Percentiles rank a stretch among this genome's conserved stretches.
Conservation (phyloP, 2,329 filamentous ascomycete genomes). For the Thelonectria discophora region DNA sequence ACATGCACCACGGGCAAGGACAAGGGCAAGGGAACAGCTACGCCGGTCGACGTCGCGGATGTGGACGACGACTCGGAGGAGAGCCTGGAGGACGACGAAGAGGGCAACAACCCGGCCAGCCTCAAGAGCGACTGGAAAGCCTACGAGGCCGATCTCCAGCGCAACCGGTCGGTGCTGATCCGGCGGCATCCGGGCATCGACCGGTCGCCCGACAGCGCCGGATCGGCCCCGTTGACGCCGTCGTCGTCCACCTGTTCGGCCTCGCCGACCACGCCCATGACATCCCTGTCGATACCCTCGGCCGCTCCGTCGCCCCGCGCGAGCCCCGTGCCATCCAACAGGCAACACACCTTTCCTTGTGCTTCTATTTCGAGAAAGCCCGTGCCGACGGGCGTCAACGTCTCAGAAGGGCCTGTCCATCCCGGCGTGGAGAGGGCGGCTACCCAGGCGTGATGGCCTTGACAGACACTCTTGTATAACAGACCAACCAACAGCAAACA, state of each 20-base stretch:
- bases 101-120: constrained; percentile 14
- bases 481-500: background rate
- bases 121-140: constrained; percentile 51
- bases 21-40: constrained; percentile 4
- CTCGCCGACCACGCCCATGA: constrained; percentile 2
- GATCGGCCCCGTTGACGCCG: constrained; percentile 7
- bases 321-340: constrained; percentile 7
- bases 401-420: constrained; percentile 20
- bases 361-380: constrained; percentile 30
- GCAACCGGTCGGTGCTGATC: constrained; percentile 42
- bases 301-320: background rate
- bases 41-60: constrained; percentile 9
- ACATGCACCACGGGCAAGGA: constrained; percentile 24
- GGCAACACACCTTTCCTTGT: constrained; percentile 20
- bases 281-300: background rate
- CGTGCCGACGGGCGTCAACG: constrained; percentile 16
- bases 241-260: constrained; percentile 1
- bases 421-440: constrained; percentile 27
- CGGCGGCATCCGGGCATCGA: constrained; percentile 43
- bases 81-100: background rate
- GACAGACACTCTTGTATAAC: background rate
- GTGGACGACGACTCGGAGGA: constrained; percentile 34
- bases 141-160: constrained; percentile 49
- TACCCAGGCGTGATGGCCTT: background rate
- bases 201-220: constrained; percentile 22